Base-by-base conservation (phyloP, 495 filamentous ascomycete genomes). In the Penicillium chermesinum region DNA sequence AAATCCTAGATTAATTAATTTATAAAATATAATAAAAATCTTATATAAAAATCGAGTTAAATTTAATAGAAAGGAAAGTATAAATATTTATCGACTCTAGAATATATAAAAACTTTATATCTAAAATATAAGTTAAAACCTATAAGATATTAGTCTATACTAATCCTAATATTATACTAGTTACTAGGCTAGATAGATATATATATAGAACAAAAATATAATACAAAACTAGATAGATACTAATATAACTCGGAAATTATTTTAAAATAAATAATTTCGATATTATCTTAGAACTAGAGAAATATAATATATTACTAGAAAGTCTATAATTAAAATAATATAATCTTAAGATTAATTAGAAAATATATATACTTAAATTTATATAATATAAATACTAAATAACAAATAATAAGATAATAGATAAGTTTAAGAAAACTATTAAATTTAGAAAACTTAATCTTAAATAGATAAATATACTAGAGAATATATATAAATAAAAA, bases 151-250 rank as follows among this genome's bases (percentile, higher is more conserved):
- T 38, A 50, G 33, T 17, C 56, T 61, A 16, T 32, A 36, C 43
- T 30, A 30, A 30, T 54, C 21, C 15, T 5, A 48, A 45, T 55
- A 16, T 43, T 39, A 21, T 36, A 45, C 48, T 20, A 39, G 37
- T 49, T 50, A 55, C 10, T 37, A 32, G 41, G 38, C 49, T 18
- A 14, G 53, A 17, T 64, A 63, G 45, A 34, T 65, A 44, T 46
- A 18, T 19, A 67, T 65, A 39, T 61, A 63, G 25, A 47, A 55
- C 52, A 44, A 38, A 27, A 54, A 21, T 19, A 15, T 61, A 30
- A 10, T 30, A 30, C 10, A 30, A 30, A 10, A 30, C 25, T 30
- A 30, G 43, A 19, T 34, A 45, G 37, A 60, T 44, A 58, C 45
- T 38, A 46, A 62, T 14, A 39, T 62, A 19, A 62, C 59, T 35